These are phyloP conservation scores for Rhynchospora breviuscula DNA, from an alignment of 176 grass and related monocot genomes.

Conservation along the genomic window DNA sequence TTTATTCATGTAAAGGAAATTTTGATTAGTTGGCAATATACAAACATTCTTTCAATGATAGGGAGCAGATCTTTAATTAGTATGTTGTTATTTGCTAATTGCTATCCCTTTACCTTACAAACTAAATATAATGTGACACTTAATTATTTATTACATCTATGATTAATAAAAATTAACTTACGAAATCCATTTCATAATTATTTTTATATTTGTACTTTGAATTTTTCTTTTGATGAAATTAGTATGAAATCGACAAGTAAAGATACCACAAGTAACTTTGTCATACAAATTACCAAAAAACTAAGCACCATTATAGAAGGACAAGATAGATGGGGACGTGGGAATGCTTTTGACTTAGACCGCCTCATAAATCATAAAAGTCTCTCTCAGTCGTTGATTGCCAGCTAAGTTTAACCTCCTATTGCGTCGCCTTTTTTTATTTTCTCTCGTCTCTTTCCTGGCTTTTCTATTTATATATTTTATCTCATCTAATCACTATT, in stretches of 20 bases:
- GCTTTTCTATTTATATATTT: not conserved
- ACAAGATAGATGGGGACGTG: not conserved
- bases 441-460: not conserved
- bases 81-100: no score
- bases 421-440: not conserved
- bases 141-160: no score
- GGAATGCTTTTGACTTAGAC: conserved; percentile 10
- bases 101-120: no score
- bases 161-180: no score
- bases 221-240: no score
- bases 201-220: not conserved
- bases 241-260: not conserved
- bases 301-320: not conserved
- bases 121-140: no score
- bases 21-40: no score
- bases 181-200: no score
- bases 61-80: no score
- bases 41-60: no score
- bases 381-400: conserved; percentile 17
- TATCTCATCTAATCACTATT: not conserved
- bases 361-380: not conserved
- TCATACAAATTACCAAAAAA: not conserved
- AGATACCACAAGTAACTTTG: not conserved
- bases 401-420: conserved; percentile 7
- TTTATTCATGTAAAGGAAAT: no score